These are phyloP conservation scores for Suillus spraguei DNA, from an alignment of 768 basidiomycete genomes.

Conservation along the genomic window DNA sequence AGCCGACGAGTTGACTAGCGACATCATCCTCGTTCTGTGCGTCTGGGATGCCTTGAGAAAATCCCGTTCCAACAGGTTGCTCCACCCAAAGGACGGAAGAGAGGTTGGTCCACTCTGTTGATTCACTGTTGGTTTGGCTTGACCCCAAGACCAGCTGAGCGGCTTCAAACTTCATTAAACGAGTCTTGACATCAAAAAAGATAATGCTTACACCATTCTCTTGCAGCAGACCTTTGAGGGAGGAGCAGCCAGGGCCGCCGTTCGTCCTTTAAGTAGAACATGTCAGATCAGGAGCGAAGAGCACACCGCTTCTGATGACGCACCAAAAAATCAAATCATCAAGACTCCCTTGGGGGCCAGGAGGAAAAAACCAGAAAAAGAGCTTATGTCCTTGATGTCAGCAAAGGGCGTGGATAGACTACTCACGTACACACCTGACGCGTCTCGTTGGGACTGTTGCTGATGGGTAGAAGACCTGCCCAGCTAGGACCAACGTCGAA, in stretches of 20 bases:
- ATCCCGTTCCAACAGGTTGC: conserved; percentile 81
- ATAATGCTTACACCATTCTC: conserved; percentile 66
- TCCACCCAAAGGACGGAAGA: conserved; percentile 77
- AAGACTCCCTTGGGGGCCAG: conserved; percentile 69
- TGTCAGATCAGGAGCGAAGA: background rate
- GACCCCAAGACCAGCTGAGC: conserved; percentile 64
- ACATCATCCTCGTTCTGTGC: conserved; percentile 60
- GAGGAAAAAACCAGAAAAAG: conserved; percentile 87
- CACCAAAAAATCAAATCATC: conserved; percentile 81
- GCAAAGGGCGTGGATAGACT: background rate
- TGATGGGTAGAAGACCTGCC: conserved; percentile 76
- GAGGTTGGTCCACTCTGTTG: conserved; percentile 80
- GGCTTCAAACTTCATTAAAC: conserved; percentile 46
- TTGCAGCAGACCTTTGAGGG: conserved; percentile 68
- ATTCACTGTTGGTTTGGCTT: conserved; percentile 64
- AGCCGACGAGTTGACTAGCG: conserved; percentile 54
- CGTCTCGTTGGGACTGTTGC: conserved; percentile 58
- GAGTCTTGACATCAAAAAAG: conserved; percentile 23
- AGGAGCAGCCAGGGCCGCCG: conserved; percentile 81
- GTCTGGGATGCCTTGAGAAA: conserved; percentile 68
- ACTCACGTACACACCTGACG: conserved; percentile 48
- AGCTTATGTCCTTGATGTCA: conserved; percentile 41
- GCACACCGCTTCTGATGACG: background rate
- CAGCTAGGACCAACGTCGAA: conserved; percentile 79
- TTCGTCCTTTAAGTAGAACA: conserved; percentile 56